phyloP scores from a whole-genome alignment of 2,329 filamentous ascomycete genomes.

The Dactylonectria macrodidyma region DNA sequence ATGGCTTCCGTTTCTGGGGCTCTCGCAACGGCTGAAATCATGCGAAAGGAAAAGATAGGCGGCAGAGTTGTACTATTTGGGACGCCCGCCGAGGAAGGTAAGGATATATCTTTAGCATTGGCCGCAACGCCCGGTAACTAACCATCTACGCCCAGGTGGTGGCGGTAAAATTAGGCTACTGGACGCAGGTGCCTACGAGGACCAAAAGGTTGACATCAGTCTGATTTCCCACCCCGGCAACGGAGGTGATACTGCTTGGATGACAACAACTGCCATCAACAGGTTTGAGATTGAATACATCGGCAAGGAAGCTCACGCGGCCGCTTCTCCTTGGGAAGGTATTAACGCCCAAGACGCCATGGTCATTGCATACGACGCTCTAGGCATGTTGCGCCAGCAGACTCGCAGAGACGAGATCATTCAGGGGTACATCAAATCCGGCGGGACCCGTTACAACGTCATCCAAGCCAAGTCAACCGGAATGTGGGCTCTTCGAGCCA shows the following conservation, averaged over 20 bases:
- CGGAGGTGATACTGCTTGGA: too few species aligned
- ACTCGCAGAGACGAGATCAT: constrained; percentile 22
- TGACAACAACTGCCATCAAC: too few species aligned
- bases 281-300: constrained; percentile 8
- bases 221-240: too few species aligned
- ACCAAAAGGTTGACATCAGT: too few species aligned
- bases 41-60: too few species aligned
- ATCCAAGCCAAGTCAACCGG: neutral
- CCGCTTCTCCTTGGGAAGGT: constrained; percentile 27
- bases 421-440: constrained; percentile 19
- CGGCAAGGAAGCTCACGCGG: constrained; percentile 25
- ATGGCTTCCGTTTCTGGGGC: constrained; percentile 36
- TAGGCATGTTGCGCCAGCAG: constrained; percentile 29
- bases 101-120: too few species aligned
- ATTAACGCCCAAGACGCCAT: constrained; percentile 30
- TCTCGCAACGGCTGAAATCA: constrained; percentile 8
- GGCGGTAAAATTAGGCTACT: too few species aligned
- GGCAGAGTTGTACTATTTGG: too few species aligned
- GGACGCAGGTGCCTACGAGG: too few species aligned
- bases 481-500: constrained; percentile 7
- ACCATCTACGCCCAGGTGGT: too few species aligned
- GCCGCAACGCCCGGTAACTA: too few species aligned
- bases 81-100: too few species aligned
- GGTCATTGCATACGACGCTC: constrained; percentile 16
- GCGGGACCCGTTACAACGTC: constrained; percentile 14